These are phyloP conservation scores for Rubia peregrina DNA, from an alignment of 305 asterid species.

Conservation along the genomic window DNA sequence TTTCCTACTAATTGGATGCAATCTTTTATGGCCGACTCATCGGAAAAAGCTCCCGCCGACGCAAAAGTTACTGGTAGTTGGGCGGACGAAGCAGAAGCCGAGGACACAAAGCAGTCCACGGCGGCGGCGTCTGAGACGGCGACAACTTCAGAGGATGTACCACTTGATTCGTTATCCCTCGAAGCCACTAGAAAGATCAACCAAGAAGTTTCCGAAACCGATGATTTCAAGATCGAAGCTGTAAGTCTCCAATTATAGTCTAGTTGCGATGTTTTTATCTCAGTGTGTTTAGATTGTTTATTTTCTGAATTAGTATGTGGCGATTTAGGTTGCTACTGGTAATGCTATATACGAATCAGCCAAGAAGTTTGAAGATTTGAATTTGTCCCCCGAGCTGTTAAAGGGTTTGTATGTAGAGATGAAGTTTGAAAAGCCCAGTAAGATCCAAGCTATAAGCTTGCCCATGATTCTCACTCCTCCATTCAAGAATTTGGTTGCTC, in stretches of 20 bases:
- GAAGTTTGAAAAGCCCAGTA: conserved; percentile 80
- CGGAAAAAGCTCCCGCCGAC: conserved; percentile 14
- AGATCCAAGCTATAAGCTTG: conserved; percentile 71
- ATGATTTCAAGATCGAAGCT: conserved; percentile 51
- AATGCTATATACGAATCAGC: conserved; percentile 70
- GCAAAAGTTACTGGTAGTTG: conserved; percentile 31
- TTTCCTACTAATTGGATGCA: background rate
- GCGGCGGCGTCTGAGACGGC: conserved; percentile 8
- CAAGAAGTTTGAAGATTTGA: conserved; percentile 74
- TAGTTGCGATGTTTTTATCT: background rate
- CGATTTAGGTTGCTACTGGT: conserved; percentile 57
- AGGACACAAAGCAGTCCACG: conserved; percentile 29
- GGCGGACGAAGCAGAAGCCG: conserved; percentile 69
- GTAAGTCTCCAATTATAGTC: conserved; percentile 24
- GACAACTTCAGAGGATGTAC: conserved; percentile 11
- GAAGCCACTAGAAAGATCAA: conserved; percentile 36
- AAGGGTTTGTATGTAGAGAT: conserved; percentile 75
- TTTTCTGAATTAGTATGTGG: background rate
- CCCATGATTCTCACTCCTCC: conserved; percentile 95
- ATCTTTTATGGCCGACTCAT: conserved; percentile 18
- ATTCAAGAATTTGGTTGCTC: conserved; percentile 72
- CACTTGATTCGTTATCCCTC: conserved; percentile 22
- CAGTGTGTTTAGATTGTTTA: background rate
- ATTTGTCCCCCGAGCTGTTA: conserved; percentile 55
- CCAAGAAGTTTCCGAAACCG: conserved; percentile 48